A percentile compares a stretch with the other conserved stretches of the same genome.
Evolutionary conservation across 2,329 filamentous ascomycete species (phyloP).

Genomic region (Aspergillus sp.): DNA sequence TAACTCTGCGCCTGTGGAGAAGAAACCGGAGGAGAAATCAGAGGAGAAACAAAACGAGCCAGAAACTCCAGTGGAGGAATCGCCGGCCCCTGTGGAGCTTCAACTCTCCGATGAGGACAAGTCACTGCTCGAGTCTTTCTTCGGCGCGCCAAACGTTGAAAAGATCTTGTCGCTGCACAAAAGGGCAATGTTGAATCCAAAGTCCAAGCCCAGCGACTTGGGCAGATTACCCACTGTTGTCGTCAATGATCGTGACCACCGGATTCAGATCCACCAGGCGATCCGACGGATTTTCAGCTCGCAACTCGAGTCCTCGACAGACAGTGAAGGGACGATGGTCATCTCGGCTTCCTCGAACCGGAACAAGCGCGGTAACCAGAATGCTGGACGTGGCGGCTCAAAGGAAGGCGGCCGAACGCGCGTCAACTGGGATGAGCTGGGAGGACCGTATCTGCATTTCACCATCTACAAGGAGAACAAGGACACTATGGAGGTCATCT

Average conservation of each 20-base stretch:
- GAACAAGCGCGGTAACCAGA: constrained; percentile 38
- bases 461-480: constrained; percentile 96
- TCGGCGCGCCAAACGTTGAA: constrained; percentile 56
- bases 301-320: constrained; percentile 76
- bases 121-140: constrained; percentile 49
- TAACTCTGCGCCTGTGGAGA: constrained; percentile 15
- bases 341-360: constrained; percentile 54
- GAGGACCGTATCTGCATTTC: constrained; percentile 85
- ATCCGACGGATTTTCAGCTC: constrained; percentile 81
- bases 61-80: constrained; percentile 23
- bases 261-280: constrained; percentile 66
- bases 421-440: constrained; percentile 66
- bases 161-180: constrained; percentile 61
- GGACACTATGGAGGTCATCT: constrained; percentile 90
- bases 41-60: constrained; percentile 17
- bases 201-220: constrained; percentile 61
- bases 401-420: constrained; percentile 45
- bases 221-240: constrained; percentile 57
- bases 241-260: constrained; percentile 64
- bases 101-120: constrained; percentile 51
- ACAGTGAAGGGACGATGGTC: constrained; percentile 69
- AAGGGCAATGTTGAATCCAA: constrained; percentile 57
- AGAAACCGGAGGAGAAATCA: constrained; percentile 17
- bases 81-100: constrained; percentile 30
- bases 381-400: constrained; percentile 33